A percentile compares a stretch with the other conserved stretches of the same genome.
Evolutionary conservation across 768 basidiomycete species (phyloP).

Genomic region (Collybia sp.): DNA sequence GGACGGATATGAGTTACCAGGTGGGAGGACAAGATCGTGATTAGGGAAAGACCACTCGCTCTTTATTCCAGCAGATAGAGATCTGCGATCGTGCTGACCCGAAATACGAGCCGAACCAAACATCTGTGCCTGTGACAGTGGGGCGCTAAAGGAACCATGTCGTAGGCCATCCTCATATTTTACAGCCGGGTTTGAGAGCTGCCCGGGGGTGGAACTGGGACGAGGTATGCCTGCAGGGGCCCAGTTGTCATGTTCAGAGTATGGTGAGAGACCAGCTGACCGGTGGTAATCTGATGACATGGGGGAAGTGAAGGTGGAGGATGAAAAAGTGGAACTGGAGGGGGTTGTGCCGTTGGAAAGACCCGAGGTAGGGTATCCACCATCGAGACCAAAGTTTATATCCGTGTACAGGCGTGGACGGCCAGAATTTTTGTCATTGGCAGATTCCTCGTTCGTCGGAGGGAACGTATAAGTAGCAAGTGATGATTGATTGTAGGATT

Average conservation of each 20-base stretch:
- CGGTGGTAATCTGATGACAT: constrained; percentile 44
- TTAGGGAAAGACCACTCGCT: constrained; percentile 69
- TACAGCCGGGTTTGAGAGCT: constrained; percentile 45
- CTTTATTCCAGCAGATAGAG: constrained; percentile 46
- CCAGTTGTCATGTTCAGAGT: constrained; percentile 52
- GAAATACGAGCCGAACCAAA: constrained; percentile 68
- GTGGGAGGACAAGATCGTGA: constrained; percentile 50
- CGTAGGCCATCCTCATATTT: constrained; percentile 72
- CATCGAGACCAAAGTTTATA: constrained; percentile 42
- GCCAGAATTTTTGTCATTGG: constrained; percentile 28
- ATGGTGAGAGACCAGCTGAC: constrained; percentile 38
- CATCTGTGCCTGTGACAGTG: constrained; percentile 57
- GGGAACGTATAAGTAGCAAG: constrained; percentile 57
- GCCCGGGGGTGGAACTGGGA: constrained; percentile 63
- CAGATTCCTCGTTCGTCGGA: constrained; percentile 31
- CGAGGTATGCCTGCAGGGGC: constrained; percentile 58
- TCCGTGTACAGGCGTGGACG: constrained; percentile 50
- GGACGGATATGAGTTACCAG: constrained; percentile 34
- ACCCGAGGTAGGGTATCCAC: constrained; percentile 44
- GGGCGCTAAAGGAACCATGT: constrained; percentile 61
- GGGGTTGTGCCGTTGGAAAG: constrained; percentile 49
- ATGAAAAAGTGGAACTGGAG: constrained; percentile 45
- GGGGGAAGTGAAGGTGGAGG: constrained; percentile 41
- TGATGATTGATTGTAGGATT: constrained; percentile 40
- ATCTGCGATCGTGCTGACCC: constrained; percentile 64